Percentiles rank a stretch among this genome's conserved stretches.
These are phyloP conservation scores for Dactylonectria estremocensis DNA, from an alignment of 2,329 filamentous ascomycete genomes.

Conservation along the genomic window DNA sequence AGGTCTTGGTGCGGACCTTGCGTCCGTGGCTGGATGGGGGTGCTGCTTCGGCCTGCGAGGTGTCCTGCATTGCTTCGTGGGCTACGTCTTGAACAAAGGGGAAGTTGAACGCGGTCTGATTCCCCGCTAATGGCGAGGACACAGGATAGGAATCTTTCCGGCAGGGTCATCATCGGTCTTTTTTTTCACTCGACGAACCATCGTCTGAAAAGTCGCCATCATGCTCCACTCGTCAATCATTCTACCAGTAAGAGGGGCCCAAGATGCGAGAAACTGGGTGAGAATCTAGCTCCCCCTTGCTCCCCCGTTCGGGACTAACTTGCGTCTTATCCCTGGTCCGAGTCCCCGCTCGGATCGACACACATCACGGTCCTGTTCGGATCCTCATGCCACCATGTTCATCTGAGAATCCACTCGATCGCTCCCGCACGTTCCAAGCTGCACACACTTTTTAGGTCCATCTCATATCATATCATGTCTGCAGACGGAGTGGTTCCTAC, in stretches of 20 bases:
- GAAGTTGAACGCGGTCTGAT: too few relatives aligned
- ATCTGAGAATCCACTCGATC: constrained; percentile 29
- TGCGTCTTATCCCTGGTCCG: background rate
- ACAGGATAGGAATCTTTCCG: background rate
- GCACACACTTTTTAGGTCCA: background rate
- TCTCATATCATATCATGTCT: too few relatives aligned
- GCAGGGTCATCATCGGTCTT: background rate
- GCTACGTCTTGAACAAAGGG: background rate
- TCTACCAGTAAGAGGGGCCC: background rate
- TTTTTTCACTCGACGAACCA: background rate
- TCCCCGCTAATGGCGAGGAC: too few relatives aligned
- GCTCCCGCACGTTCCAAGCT: constrained; percentile 19
- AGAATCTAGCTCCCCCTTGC: background rate
- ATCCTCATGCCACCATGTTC: background rate
- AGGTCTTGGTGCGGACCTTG: constrained; percentile 46
- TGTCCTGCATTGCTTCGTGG: constrained; percentile 30
- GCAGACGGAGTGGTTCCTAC: too few relatives aligned
- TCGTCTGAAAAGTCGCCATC: constrained; percentile 4
- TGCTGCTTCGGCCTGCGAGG: constrained; percentile 13
- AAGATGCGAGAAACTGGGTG: background rate
- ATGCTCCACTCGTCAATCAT: background rate
- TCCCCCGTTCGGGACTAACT: background rate
- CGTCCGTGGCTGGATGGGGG: constrained; percentile 33
- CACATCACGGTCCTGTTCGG: background rate
- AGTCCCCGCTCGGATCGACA: background rate